Conservation (phyloP, 1,284 basidiomycete genomes). For the Ganoderma sinense region DNA sequence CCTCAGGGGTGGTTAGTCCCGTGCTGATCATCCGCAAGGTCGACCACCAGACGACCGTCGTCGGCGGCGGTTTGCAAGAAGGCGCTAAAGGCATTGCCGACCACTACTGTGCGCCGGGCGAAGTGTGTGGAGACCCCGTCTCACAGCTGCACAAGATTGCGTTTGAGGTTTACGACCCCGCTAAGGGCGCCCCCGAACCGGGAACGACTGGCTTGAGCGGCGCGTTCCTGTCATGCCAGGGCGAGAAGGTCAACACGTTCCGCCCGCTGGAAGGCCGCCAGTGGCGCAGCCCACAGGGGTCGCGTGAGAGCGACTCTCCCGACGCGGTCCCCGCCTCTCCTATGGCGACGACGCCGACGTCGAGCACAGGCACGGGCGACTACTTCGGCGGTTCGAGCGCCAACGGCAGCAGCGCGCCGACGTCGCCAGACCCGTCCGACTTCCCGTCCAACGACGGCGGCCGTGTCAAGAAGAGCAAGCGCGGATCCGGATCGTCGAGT, state of each 20-base stretch:
- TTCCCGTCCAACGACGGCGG: constrained; percentile 82
- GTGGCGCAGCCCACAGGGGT: constrained; percentile 52
- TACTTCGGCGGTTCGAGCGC: constrained; percentile 63
- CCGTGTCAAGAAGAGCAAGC: constrained; percentile 79
- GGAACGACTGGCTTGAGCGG: constrained; percentile 79
- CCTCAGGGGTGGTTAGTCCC: constrained; percentile 92
- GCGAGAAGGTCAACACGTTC: constrained; percentile 88
- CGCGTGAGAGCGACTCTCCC: constrained; percentile 62
- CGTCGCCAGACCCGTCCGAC: constrained; percentile 73
- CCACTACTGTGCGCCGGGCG: constrained; percentile 81
- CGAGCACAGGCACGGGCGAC: constrained; percentile 59
- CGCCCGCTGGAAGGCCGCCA: constrained; percentile 83
- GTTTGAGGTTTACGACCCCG: constrained; percentile 85
- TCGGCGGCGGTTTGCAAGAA: constrained; percentile 87
- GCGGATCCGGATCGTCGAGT: constrained; percentile 72
- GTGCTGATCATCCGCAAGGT: constrained; percentile 94
- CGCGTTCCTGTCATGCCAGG: constrained; percentile 86
- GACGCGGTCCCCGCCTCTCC: constrained; percentile 68
- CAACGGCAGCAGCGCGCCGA: constrained; percentile 63
- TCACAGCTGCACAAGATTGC: constrained; percentile 96
- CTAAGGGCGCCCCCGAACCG: constrained; percentile 71
- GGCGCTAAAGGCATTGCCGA: constrained; percentile 85
- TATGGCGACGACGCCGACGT: constrained; percentile 66
- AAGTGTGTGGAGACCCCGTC: constrained; percentile 92
- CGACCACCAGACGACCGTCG: constrained; percentile 89